A percentile compares a stretch with the other conserved stretches of the same genome.
Conservation (phyloP, 1,139 yeast genomes). For the Candida tunisiensis region DNA sequence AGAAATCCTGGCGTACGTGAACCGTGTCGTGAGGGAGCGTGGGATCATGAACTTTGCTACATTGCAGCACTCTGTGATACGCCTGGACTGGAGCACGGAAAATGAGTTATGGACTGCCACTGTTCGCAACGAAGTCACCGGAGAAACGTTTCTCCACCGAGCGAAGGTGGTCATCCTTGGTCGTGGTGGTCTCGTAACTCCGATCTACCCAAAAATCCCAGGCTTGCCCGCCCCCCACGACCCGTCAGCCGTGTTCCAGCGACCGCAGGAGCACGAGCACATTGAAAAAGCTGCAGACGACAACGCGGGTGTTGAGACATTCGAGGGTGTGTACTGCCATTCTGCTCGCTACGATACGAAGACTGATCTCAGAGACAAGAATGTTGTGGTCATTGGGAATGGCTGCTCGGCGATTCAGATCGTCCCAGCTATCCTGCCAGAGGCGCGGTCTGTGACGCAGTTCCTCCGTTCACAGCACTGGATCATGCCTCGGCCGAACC, state of each 20-base stretch:
- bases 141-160: slow-evolving; percentile 4
- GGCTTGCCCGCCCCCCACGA: too few relatives aligned
- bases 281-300: too few relatives aligned
- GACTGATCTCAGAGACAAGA: slow-evolving; percentile 1
- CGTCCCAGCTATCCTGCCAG: slow-evolving; percentile 1
- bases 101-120: slow-evolving; percentile 9
- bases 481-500: not conserved
- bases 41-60: slow-evolving; percentile 4
- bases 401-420: slow-evolving; percentile 2
- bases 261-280: too few relatives aligned
- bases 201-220: slow-evolving; percentile 9
- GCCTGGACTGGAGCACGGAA: slow-evolving; percentile 9
- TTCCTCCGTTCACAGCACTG: slow-evolving; percentile 1
- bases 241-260: too few relatives aligned
- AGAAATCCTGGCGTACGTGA: slow-evolving; percentile 11
- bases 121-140: slow-evolving; percentile 5
- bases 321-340: slow-evolving; percentile 2
- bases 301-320: slow-evolving; percentile 1
- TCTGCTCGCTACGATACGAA: slow-evolving; percentile 2
- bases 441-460: slow-evolving; percentile 1
- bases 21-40: slow-evolving; percentile 9
- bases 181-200: slow-evolving; percentile 10
- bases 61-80: slow-evolving; percentile 1
- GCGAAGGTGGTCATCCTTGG: slow-evolving; percentile 8
- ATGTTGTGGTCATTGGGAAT: slow-evolving; percentile 2